A percentile compares a stretch with the other conserved stretches of the same genome.
Evolutionary conservation across 805 yeast genomes (phyloP).

Genomic region (Cyberlindnera americana): DNA sequence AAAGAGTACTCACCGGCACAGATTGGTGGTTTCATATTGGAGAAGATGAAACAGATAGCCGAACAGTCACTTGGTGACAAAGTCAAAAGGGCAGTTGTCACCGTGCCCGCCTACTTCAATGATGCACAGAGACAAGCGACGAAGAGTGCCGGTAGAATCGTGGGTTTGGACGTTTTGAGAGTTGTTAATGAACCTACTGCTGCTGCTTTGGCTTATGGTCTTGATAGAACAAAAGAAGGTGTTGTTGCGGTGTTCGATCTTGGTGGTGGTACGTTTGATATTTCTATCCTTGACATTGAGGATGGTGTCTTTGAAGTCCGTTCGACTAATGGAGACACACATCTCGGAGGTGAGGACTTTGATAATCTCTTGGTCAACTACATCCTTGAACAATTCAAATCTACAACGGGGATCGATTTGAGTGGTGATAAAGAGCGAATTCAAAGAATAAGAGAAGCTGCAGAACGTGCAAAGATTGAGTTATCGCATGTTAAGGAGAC

Average conservation of each 20-base stretch:
- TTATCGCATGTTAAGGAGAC: constrained; percentile 62
- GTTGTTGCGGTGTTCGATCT: constrained; percentile 59
- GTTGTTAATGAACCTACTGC: constrained; percentile 85
- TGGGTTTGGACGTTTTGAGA: constrained; percentile 72
- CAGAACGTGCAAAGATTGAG: constrained; percentile 75
- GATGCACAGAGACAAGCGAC: constrained; percentile 83
- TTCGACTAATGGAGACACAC: constrained; percentile 82
- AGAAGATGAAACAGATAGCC: constrained; percentile 64
- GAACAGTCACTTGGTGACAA: constrained; percentile 47
- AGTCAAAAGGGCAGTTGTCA: constrained; percentile 75
- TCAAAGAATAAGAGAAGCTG: constrained; percentile 75
- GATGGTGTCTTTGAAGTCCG: constrained; percentile 79
- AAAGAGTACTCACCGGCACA: constrained; percentile 64
- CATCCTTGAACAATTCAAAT: constrained; percentile 54
- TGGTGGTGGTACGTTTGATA: constrained; percentile 87
- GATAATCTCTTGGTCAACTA: constrained; percentile 59
- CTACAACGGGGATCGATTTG: constrained; percentile 36
- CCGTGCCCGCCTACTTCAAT: constrained; percentile 83
- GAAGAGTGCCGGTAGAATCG: constrained; percentile 70
- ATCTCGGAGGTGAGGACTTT: constrained; percentile 83
- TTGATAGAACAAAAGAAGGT: constrained; percentile 46
- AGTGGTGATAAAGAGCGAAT: constrained; percentile 41
- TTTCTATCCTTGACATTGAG: constrained; percentile 72
- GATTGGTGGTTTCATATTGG: constrained; percentile 61
- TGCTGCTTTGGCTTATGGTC: constrained; percentile 79